Base-by-base conservation (phyloP, 2,329 filamentous ascomycete genomes). In the Colletotrichum sansevieriae region DNA sequence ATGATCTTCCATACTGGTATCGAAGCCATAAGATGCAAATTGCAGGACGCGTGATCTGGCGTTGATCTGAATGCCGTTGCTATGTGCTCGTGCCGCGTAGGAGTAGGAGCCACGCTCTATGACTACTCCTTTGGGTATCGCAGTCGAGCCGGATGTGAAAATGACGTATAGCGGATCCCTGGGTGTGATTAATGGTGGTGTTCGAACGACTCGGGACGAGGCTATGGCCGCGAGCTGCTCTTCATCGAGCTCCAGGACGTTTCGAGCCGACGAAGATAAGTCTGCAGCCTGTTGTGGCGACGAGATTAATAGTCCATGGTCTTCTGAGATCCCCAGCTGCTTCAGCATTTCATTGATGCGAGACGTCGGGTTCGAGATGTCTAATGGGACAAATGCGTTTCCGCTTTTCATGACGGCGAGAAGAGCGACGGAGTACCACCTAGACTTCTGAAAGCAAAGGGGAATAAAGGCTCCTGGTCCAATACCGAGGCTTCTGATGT, bases 1-100 rank as follows among this genome's bases (percentile, higher is more conserved):
- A 0, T 85, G 83, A 67, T 89, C 87, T 0, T 83, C 74, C 1
- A 89, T 77, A 18, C 82, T 83, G 4, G 84, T 80, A 49, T 89
- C 85, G 29, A 87, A 87, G 1, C 84, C 85, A 70, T 84, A 87
- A 3, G 83, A 82, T 0, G 84, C 85, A 54, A 86, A 85, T 65
- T 87, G 85, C 0, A 69, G 20, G 2, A 66, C 62, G 2, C 63
- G 43, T 0, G 56, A 65, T 18, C 11, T 2, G 1, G n/a, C 6
- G 4, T 43, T 12, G 15, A 69, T 60, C 8, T 54, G 61, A 7
- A 68, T 59, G 0, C 54, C 54, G 1, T 25, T 11, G 39, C 46
- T 54, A 18, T 68, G 65, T 1, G 54, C 61, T 6, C 41, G 54
- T 15, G n/a, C 29, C 47, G 43, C 75, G 71, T 10, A 75, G 68